Percentiles rank a stretch among this genome's conserved stretches.
phyloP scores from a whole-genome alignment of 768 basidiomycete genomes.

The Xerocomus brunneocitrinus region DNA sequence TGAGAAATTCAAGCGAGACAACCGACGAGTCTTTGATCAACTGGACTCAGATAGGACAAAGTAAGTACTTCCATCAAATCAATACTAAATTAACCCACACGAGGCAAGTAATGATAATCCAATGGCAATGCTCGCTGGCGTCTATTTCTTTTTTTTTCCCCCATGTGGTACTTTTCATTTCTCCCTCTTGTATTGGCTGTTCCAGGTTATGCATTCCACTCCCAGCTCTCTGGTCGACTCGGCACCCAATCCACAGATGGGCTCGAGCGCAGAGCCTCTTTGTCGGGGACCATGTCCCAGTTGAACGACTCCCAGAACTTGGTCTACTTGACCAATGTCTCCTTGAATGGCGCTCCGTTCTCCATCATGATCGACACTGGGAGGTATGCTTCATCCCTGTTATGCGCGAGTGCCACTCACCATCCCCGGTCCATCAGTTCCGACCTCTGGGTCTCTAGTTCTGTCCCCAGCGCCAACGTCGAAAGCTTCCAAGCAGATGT shows the following conservation, averaged over 20 bases:
- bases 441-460: slow-evolving; percentile 56
- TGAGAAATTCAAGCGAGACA: neutral
- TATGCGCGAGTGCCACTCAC: neutral
- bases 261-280: slow-evolving; percentile 23
- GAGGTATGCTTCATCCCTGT: slow-evolving; percentile 30
- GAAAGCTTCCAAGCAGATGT: slow-evolving; percentile 40
- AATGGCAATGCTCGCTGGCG: neutral
- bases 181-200: slow-evolving; percentile 11
- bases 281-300: slow-evolving; percentile 24
- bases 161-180: slow-evolving; percentile 10
- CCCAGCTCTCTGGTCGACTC: slow-evolving; percentile 15
- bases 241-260: neutral
- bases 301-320: slow-evolving; percentile 32
- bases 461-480: slow-evolving; percentile 35
- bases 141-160: neutral
- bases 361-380: slow-evolving; percentile 43
- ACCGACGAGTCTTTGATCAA: neutral
- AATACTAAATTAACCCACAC: too few relatives aligned
- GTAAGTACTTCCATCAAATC: too few relatives aligned
- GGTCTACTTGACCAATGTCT: slow-evolving; percentile 36
- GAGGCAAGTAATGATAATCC: too few relatives aligned
- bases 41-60: too few relatives aligned
- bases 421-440: slow-evolving; percentile 41
- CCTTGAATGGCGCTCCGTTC: slow-evolving; percentile 33
- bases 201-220: slow-evolving; percentile 7